Base-by-base conservation (phyloP, 1,284 basidiomycete species). In the Malassezia furfur region DNA sequence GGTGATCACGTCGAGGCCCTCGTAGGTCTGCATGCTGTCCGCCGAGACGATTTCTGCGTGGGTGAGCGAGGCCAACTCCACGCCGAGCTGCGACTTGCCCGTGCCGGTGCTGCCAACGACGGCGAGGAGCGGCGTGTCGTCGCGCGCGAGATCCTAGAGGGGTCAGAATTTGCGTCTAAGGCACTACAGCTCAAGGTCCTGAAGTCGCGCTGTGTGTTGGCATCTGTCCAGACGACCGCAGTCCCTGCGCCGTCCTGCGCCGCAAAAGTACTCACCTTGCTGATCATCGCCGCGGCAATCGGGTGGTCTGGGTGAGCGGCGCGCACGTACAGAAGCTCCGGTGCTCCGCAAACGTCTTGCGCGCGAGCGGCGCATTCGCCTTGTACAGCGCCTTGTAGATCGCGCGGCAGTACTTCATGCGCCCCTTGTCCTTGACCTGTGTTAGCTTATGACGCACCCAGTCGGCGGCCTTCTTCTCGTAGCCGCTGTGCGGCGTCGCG, bases 1-100 rank as follows among this genome's bases (percentile, higher is more conserved):
- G 19, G 94, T 98, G 67, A 96, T 86, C 50, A 94, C 79, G 74
- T 96, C 87, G 67, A 98, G 80, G 0, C 93, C 91, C n/a, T 80
- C 79, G 75, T 98, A 98, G 14, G 91, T 85, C 76, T 99, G 94
- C 91, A 99, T 98, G 10, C 93, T 85, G 77, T 98, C 94, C 9
- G 91, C 88, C 66, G 94, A 96, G 71, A 98, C 85, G 63, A 96
- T 81, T 67, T 84, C 74, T 0, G 64, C 75, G n/a, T 52, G 54
- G 21, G 30, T 7, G 35, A 30, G 11, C 19, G 25, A 34, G 12
- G 89, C 90, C 14, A 99, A 80, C 55, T 96, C 84, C 19, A 98
- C 84, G 0, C 88, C 88, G 2, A 98, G 81, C 60, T 88, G 86
- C 6, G 91, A 93, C 77, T 99, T 99, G 51, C 94, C 94, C 14